A percentile compares a stretch with the other conserved stretches of the same genome.
Evolutionary conservation across 1,284 basidiomycete genomes (phyloP).

Genomic region (Trichosporon coremiiforme): DNA sequence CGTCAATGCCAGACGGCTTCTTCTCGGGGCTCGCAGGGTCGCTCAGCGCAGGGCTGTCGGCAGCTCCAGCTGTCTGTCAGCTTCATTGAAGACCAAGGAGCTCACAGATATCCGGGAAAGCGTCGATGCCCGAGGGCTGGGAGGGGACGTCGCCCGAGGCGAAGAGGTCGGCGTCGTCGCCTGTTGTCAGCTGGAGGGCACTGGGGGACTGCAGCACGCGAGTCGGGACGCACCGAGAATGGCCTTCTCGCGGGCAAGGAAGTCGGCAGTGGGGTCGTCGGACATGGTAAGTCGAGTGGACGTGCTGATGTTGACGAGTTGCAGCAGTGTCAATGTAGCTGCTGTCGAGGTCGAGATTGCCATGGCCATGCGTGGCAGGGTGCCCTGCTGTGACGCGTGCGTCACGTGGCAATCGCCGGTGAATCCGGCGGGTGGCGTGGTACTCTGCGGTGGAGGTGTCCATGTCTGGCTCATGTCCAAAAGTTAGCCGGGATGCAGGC

Average conservation of each 20-base stretch:
- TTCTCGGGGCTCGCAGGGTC: constrained; percentile 12
- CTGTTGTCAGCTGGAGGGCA: constrained; percentile 30
- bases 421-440: constrained; percentile 8
- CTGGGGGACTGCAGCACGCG: neutral
- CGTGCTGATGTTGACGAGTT: constrained; percentile 1
- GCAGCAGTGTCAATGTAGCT: constrained; percentile 15
- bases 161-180: constrained; percentile 56
- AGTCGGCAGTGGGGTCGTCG: constrained; percentile 57
- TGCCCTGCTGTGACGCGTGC: constrained; percentile 21
- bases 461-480: neutral
- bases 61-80: constrained; percentile 5
- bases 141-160: constrained; percentile 43
- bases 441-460: constrained; percentile 4
- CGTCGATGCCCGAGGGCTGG: constrained; percentile 48
- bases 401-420: constrained; percentile 23
- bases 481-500: neutral
- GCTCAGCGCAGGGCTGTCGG: neutral
- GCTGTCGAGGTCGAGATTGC: constrained; percentile 15
- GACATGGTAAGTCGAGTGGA: constrained; percentile 42
- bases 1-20: constrained; percentile 52
- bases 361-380: constrained; percentile 21
- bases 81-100: neutral
- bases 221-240: constrained; percentile 46
- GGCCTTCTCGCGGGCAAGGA: constrained; percentile 55
- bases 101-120: constrained; percentile 48